Evolutionary conservation across 2,329 filamentous ascomycete species (phyloP).

Genomic region (Neonectria neomacrospora): DNA sequence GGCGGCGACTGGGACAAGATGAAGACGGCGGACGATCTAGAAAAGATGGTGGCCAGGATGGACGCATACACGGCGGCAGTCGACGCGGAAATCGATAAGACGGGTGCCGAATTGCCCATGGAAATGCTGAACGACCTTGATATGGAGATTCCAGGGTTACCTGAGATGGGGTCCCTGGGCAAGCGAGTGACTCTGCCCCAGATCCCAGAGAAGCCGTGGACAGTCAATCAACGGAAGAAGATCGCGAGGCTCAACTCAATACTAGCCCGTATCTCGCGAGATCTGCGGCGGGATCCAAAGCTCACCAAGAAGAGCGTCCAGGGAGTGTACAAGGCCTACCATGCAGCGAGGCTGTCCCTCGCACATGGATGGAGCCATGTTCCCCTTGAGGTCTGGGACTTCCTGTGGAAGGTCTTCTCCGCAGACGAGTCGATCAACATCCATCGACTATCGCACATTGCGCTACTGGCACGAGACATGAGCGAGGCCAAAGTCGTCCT

Average conservation of each 20-base stretch:
- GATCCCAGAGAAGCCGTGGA: constrained; percentile 52
- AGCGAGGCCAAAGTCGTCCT: constrained; percentile 66
- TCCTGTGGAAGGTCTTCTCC: constrained; percentile 73
- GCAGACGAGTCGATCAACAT: constrained; percentile 61
- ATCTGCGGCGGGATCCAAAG: constrained; percentile 43
- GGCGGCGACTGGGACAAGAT: constrained; percentile 47
- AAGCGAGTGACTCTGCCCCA: constrained; percentile 46
- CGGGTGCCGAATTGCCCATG: constrained; percentile 46
- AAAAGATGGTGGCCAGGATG: constrained; percentile 49
- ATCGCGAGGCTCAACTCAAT: constrained; percentile 51
- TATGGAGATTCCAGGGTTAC: constrained; percentile 43
- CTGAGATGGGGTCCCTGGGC: constrained; percentile 39
- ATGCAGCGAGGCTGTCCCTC: constrained; percentile 57
- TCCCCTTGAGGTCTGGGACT: constrained; percentile 69
- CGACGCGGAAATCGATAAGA: constrained; percentile 49
- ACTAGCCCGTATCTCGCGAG: constrained; percentile 44
- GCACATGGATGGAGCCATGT: constrained; percentile 63
- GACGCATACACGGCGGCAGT: constrained; percentile 51
- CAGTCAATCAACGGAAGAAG: constrained; percentile 52
- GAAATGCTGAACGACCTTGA: constrained; percentile 50
- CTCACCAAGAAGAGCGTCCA: constrained; percentile 51
- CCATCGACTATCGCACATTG: constrained; percentile 70
- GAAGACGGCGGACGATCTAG: constrained; percentile 48
- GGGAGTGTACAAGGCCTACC: constrained; percentile 62
- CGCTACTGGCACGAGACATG: constrained; percentile 74